Evolutionary conservation across 495 filamentous ascomycete species (phyloP), one percentile per base, ranked within the genome.

Genomic region (Tuber calosporum): DNA sequence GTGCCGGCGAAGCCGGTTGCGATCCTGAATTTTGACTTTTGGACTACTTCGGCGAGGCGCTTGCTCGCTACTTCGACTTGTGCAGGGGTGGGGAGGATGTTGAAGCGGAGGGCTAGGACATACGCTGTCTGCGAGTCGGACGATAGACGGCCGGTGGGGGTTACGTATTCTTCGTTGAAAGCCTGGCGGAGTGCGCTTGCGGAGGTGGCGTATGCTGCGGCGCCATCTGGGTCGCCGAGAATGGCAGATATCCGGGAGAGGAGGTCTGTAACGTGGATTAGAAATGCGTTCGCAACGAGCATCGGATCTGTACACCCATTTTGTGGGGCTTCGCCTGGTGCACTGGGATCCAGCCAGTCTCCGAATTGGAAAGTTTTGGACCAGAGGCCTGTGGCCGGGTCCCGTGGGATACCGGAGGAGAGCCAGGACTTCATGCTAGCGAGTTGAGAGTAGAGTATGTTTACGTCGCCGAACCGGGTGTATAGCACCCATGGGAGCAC

Each of bases 1-100:
- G 87, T 89, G 0, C 86, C 86, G 0, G 84, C 85, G 73, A 89
- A 89, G 1, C 87, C 87, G 2, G 87, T 88, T 3, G 82, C 83
- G 22, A 88, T 84, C 4, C 82, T 80, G 74, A 85, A 86, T n/a
- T 82, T 75, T 13, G 83, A 83, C 4, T 80, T 71, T 13, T 70
- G 82, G 30, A 87, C 84, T 6, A 85, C 79, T 0, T 79, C 69
- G 7, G 80, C 80, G 0, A 88, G 80, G 0, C 83, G 82, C 19
- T 43, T 26, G 4, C 80, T 81, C 9, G 86, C 84, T 9, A 68
- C 68, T 43, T 78, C 71, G 53, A 81, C 81, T 70, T 85, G 83
- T 2, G 78, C 79, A 19, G 73, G 70, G 15, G 81, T 82, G 15
- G 80, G 39, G 72, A 85, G 82, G 20, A 88, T 76, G 5, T 83